phyloP scores from a whole-genome alignment of 2,329 filamentous ascomycete genomes.

The Lachnellula suecica region DNA sequence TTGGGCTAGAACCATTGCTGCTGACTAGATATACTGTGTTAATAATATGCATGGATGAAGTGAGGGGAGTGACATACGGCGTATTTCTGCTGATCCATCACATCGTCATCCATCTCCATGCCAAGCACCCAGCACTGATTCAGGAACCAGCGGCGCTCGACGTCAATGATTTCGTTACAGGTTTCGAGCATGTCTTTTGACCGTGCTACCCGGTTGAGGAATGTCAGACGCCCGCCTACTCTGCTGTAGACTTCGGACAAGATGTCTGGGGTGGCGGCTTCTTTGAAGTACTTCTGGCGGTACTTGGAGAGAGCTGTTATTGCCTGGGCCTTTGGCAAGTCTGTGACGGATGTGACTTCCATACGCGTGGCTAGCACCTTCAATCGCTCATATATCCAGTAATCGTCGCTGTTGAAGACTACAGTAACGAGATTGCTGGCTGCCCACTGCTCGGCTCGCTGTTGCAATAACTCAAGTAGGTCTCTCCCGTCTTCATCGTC shows the following conservation, averaged over 20 bases:
- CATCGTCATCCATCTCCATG: constrained; percentile 85
- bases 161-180: constrained; percentile 69
- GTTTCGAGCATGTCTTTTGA: constrained; percentile 75
- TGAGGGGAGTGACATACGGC: constrained; percentile 58
- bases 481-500: constrained; percentile 93
- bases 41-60: neutral
- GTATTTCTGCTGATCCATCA: constrained; percentile 98
- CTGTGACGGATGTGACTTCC: constrained; percentile 85
- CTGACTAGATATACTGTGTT: constrained; percentile 53
- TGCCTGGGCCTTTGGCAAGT: constrained; percentile 77
- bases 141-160: constrained; percentile 76
- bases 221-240: constrained; percentile 86
- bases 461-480: constrained; percentile 89
- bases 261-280: constrained; percentile 52
- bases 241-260: constrained; percentile 80
- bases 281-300: constrained; percentile 72
- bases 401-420: constrained; percentile 96
- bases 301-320: constrained; percentile 77
- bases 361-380: constrained; percentile 92
- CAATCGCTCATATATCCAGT: constrained; percentile 95
- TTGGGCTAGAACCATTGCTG: constrained; percentile 89
- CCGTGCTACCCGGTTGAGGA: constrained; percentile 87
- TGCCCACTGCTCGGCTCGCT: constrained; percentile 95
- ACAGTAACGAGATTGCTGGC: constrained; percentile 86
- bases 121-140: constrained; percentile 80